Conservation (phyloP, 768 basidiomycete genomes). For the Boletus rubescentipes region DNA sequence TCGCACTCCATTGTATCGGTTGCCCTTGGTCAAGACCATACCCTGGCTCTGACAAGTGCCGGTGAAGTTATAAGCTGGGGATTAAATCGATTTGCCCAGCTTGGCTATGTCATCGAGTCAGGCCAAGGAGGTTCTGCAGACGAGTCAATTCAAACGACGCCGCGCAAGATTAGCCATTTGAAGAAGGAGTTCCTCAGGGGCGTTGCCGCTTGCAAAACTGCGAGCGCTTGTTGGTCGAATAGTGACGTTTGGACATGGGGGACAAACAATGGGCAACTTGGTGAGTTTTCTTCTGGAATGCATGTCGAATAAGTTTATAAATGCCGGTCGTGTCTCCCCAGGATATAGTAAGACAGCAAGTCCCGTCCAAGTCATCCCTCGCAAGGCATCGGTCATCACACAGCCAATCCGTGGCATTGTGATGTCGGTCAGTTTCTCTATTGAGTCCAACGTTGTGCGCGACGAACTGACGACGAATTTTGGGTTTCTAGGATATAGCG, state of each 20-base stretch:
- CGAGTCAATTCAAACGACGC: constrained; percentile 73
- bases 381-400: constrained; percentile 76
- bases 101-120: constrained; percentile 80
- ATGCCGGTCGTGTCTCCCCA: constrained; percentile 21
- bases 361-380: constrained; percentile 72
- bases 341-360: constrained; percentile 78
- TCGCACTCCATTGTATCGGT: constrained; percentile 59
- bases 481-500: constrained; percentile 65
- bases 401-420: constrained; percentile 70
- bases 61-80: constrained; percentile 94
- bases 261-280: constrained; percentile 89
- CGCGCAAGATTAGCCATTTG: constrained; percentile 74
- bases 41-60: constrained; percentile 73
- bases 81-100: constrained; percentile 82
- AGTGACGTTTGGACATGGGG: constrained; percentile 85
- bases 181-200: constrained; percentile 79
- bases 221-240: constrained; percentile 87
- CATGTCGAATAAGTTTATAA: not conserved
- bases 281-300: constrained; percentile 36
- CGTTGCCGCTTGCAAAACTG: constrained; percentile 81
- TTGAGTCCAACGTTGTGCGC: not conserved
- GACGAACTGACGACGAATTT: not conserved
- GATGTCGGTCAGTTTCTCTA: constrained; percentile 56
- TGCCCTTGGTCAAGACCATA: constrained; percentile 93
- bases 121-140: constrained; percentile 48